Evolutionary conservation across 2,329 filamentous ascomycete genomes (phyloP).

Genomic region (Claviceps spartinae): DNA sequence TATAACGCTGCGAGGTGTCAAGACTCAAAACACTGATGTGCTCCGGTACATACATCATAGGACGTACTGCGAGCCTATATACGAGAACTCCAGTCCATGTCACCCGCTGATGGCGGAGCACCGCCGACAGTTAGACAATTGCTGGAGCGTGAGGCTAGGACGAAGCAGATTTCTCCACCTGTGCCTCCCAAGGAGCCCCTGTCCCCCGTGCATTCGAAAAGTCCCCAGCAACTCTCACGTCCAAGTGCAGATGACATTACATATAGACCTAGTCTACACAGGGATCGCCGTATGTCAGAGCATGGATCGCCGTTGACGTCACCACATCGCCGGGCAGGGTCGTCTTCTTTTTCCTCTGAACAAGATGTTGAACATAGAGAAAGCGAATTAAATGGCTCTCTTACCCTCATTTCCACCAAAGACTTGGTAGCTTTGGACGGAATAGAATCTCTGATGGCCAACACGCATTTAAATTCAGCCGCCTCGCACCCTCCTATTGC

Average conservation of each 20-base stretch:
- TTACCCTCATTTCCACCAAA: conserved; percentile 39
- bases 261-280: conserved; percentile 25
- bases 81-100: conserved; percentile 40
- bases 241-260: conserved; percentile 26
- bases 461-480: conserved; percentile 25
- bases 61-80: conserved; percentile 48
- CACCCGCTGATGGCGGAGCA: conserved; percentile 26
- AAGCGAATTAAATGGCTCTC: conserved; percentile 20
- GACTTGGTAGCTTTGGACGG: conserved; percentile 37
- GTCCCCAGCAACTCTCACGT: conserved; percentile 17
- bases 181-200: conserved; percentile 10
- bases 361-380: conserved; percentile 15
- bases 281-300: conserved; percentile 23
- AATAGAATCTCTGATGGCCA: conserved; percentile 27
- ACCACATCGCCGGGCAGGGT: conserved; percentile 15
- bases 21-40: not conserved
- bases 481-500: conserved; percentile 24
- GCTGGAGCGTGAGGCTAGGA: conserved; percentile 29
- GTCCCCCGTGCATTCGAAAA: conserved; percentile 19
- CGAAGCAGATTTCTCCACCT: conserved; percentile 10
- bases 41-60: conserved; percentile 18
- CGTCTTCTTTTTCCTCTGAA: conserved; percentile 21
- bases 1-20: not conserved
- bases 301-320: conserved; percentile 17
- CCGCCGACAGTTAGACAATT: conserved; percentile 39